phyloP scores from a whole-genome alignment of 2,329 filamentous ascomycete genomes.

The Scedosporium dehoogii region DNA sequence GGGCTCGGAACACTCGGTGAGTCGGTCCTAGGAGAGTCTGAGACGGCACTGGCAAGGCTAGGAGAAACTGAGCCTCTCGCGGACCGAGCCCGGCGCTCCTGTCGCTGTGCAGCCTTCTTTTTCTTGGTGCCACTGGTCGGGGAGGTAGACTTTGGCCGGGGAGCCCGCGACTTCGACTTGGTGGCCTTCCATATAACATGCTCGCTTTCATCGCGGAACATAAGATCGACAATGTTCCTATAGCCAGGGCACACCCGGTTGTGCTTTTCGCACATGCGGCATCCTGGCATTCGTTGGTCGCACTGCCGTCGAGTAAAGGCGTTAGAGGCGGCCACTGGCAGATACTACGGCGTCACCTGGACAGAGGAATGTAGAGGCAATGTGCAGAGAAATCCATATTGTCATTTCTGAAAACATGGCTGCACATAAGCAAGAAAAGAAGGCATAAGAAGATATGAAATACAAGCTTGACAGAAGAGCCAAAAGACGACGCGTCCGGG shows the following conservation, averaged over 20 bases:
- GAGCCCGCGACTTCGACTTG: conserved; percentile 13
- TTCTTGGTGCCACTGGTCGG: background rate
- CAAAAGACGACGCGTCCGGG: background rate
- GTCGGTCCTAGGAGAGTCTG: background rate
- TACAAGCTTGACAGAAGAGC: background rate
- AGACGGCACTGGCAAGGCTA: background rate
- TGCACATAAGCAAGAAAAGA: background rate
- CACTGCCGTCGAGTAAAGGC: conserved; percentile 27
- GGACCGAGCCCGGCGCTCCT: background rate
- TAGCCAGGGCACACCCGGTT: conserved; percentile 44
- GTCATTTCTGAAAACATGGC: background rate
- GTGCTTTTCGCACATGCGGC: conserved; percentile 44
- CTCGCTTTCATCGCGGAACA: conserved; percentile 47
- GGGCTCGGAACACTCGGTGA: background rate
- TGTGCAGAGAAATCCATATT: background rate
- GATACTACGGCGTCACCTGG: background rate
- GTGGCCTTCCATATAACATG: conserved; percentile 44
- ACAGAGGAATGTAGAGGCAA: background rate
- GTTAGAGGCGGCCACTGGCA: background rate
- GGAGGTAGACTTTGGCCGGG: background rate
- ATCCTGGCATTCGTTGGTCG: conserved; percentile 40
- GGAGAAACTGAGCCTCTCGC: background rate
- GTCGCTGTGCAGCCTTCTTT: background rate
- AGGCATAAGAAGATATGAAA: background rate
- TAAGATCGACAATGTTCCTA: conserved; percentile 43